Conservation (phyloP, 805 yeast species). For the Jamesozyma spencerorum region DNA sequence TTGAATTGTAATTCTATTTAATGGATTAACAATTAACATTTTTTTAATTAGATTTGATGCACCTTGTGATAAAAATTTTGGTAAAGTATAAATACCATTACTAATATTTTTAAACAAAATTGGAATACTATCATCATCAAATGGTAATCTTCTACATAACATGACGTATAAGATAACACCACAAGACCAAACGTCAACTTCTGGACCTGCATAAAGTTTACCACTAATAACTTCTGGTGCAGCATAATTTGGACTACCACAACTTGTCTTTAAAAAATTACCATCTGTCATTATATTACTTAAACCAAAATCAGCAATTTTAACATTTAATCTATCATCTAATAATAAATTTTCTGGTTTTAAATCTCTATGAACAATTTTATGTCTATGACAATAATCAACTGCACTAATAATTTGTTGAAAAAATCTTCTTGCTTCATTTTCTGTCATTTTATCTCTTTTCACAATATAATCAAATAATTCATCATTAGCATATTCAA, state of each 20-base stretch:
- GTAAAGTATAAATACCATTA: slow-evolving; percentile 86
- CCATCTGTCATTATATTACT: slow-evolving; percentile 97
- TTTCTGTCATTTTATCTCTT: slow-evolving; percentile 84
- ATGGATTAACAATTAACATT: slow-evolving; percentile 91
- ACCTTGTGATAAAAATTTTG: slow-evolving; percentile 76
- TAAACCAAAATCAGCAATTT: slow-evolving; percentile 92
- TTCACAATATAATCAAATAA: slow-evolving; percentile 92
- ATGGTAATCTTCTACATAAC: slow-evolving; percentile 92
- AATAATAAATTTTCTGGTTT: slow-evolving; percentile 88
- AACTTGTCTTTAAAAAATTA: slow-evolving; percentile 84
- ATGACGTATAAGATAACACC: slow-evolving; percentile 92
- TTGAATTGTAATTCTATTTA: slow-evolving; percentile 84
- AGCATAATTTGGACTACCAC: slow-evolving; percentile 96
- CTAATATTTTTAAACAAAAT: slow-evolving; percentile 86
- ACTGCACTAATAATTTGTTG: slow-evolving; percentile 96
- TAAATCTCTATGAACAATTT: slow-evolving; percentile 91
- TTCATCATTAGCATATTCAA: slow-evolving; percentile 94
- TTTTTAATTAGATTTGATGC: slow-evolving; percentile 74
- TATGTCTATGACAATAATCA: slow-evolving; percentile 92
- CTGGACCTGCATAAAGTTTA: slow-evolving; percentile 93
- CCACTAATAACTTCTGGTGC: slow-evolving; percentile 97
- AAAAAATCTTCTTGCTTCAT: slow-evolving; percentile 85
- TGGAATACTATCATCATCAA: slow-evolving; percentile 94
- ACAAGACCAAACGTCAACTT: slow-evolving; percentile 96
- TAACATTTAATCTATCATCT: slow-evolving; percentile 84